Evolutionary conservation across 768 basidiomycete genomes (phyloP), one percentile per base, ranked within the genome.

Genomic region (Hericium coralloides): DNA sequence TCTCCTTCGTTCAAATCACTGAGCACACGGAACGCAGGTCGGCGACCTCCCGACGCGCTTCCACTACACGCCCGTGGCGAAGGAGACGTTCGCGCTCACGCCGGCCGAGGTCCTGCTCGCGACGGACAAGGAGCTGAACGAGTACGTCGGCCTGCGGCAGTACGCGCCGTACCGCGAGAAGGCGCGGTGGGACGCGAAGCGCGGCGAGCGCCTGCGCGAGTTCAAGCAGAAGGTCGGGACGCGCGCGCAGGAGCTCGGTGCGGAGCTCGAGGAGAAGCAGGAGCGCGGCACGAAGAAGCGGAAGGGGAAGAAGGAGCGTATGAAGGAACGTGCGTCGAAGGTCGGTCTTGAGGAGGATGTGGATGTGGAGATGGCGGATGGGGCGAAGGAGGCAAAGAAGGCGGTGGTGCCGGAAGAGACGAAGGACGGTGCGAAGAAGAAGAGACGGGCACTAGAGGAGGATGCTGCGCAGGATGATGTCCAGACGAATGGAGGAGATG

Each of bases 31-130:
- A 5, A 15, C n/a, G 22, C 65, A 95, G 95, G 85, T 95, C 52
- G 94, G 85, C 7, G 91, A 85, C 67, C 73, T 94, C 66, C 87
- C 93, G 2, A 98, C 94, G 0, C 87, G 92, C 12, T 99, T 99
- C 81, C 86, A 89, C 69, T 99, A 99, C 67, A 76, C 82, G n/a
- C 76, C 84, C 45, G 81, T 88, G 37, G 70, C 82, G 45, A 65
- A 82, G 0, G 77, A 86, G 58, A 69, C 68, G 36, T 95, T 79
- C 70, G 83, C 80, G 2, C 81, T 99, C 43, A 80, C 84, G 1
- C 83, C 95, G 0, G 82, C 78, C 4, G 95, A 99, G 64, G 91
- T 98, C 60, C 77, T 99, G 23, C 79, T 92, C 65, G 94, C 95
- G 6, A 91, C 86, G 3, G 95, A 99, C 70, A 77, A 83, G 55